Evolutionary conservation across 2,329 filamentous ascomycete genomes (phyloP).

Genomic region (Xenoacremonium recifei): DNA sequence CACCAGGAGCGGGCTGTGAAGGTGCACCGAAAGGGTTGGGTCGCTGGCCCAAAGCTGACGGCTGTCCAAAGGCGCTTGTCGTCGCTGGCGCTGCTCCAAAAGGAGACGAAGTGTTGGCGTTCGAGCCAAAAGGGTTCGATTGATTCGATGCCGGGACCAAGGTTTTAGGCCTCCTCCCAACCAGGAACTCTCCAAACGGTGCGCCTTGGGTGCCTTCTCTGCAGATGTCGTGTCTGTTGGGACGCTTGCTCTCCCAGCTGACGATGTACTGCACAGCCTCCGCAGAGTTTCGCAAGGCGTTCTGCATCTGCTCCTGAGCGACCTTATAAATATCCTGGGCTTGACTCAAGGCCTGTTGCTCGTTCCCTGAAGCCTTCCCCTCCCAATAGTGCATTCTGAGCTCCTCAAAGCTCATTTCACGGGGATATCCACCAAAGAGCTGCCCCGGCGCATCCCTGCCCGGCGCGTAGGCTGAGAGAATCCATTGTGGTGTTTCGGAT

Average conservation of each 20-base stretch:
- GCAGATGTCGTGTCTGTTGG: constrained; percentile 70
- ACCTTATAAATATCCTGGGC: constrained; percentile 61
- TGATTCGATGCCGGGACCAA: constrained; percentile 26
- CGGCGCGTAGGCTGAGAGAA: constrained; percentile 83
- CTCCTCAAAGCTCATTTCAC: constrained; percentile 89
- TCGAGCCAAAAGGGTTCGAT: constrained; percentile 43
- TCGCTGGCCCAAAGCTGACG: constrained; percentile 33
- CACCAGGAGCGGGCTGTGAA: constrained; percentile 4
- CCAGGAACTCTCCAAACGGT: constrained; percentile 44
- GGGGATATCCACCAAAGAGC: constrained; percentile 73
- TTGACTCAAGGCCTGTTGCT: constrained; percentile 53
- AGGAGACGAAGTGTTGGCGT: constrained; percentile 18
- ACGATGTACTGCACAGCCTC: constrained; percentile 71
- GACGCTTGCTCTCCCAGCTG: constrained; percentile 66
- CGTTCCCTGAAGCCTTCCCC: constrained; percentile 59
- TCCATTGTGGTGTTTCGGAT: constrained; percentile 75
- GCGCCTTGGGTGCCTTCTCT: constrained; percentile 44
- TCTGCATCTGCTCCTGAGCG: constrained; percentile 69
- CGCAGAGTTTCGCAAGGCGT: constrained; percentile 65
- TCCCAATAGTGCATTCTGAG: constrained; percentile 71
- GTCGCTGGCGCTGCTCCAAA: constrained; percentile 32
- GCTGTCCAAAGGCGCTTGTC: constrained; percentile 32
- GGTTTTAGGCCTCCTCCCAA: constrained; percentile 33
- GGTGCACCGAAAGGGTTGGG: constrained; percentile 28
- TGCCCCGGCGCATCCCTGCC: constrained; percentile 75